phyloP scores from a whole-genome alignment of 2,329 filamentous ascomycete species.

The Lecanicillium sp. region DNA sequence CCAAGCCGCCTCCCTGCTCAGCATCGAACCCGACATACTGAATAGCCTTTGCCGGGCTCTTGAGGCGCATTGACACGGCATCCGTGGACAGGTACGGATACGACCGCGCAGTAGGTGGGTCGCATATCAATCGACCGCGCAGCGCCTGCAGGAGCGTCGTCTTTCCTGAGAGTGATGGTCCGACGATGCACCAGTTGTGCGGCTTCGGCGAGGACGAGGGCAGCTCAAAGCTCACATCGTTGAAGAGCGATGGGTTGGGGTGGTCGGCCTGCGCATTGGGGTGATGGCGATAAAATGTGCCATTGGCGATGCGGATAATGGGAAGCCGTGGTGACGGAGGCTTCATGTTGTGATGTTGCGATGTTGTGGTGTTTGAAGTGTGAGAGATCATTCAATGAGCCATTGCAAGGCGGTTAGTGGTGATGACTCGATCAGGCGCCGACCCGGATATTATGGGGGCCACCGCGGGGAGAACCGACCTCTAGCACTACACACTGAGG shows the following conservation, averaged over 20 bases:
- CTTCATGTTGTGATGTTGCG: constrained; percentile 26
- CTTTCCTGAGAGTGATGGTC: constrained; percentile 69
- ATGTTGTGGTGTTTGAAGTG: neutral
- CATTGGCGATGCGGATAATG: constrained; percentile 66
- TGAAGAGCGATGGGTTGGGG: constrained; percentile 67
- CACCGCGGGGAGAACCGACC: too few relatives aligned
- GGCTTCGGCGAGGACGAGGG: constrained; percentile 42
- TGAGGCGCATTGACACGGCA: constrained; percentile 46
- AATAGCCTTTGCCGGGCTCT: constrained; percentile 60
- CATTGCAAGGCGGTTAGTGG: neutral
- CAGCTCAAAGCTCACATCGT: constrained; percentile 61
- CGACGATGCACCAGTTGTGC: constrained; percentile 78
- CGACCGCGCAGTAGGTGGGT: constrained; percentile 66
- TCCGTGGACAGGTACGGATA: constrained; percentile 70
- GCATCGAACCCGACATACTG: constrained; percentile 87
- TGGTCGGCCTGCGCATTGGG: constrained; percentile 44
- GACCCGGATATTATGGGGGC: too few relatives aligned
- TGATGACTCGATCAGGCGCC: too few relatives aligned
- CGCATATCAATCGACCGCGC: constrained; percentile 64
- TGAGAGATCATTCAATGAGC: neutral
- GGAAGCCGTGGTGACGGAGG: constrained; percentile 36
- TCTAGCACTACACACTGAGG: too few relatives aligned
- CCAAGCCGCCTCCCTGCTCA: constrained; percentile 48
- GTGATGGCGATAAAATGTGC: constrained; percentile 75
- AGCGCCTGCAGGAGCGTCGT: constrained; percentile 78